These are phyloP conservation scores for Pulveroboletus ravenelii DNA, from an alignment of 768 basidiomycete genomes.

Conservation along the genomic window DNA sequence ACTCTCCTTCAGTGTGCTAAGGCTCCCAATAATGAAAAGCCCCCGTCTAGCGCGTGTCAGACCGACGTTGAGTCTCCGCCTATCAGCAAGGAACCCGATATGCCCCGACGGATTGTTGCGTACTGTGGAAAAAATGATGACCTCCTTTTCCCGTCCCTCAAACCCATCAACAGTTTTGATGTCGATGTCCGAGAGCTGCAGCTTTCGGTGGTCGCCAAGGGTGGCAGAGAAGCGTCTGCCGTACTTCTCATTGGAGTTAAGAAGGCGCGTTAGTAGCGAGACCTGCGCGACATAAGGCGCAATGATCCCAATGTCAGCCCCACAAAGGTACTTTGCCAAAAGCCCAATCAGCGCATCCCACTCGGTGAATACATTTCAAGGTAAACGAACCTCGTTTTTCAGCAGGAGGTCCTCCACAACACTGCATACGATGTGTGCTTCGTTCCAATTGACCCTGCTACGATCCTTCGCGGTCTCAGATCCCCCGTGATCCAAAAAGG, in stretches of 20 bases:
- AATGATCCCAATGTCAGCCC: conserved; percentile 85
- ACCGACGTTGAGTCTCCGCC: conserved; percentile 83
- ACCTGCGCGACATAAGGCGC: conserved; percentile 91
- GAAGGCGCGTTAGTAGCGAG: conserved; percentile 60
- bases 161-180: conserved; percentile 94
- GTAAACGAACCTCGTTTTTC: conserved; percentile 60
- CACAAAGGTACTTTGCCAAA: conserved; percentile 47
- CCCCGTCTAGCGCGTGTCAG: conserved; percentile 84
- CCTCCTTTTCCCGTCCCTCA: conserved; percentile 89
- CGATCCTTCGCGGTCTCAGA: conserved; percentile 62
- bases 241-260: conserved; percentile 53
- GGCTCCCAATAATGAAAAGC: conserved; percentile 75
- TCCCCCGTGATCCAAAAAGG: conserved; percentile 78
- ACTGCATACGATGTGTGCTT: conserved; percentile 72
- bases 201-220: conserved; percentile 61
- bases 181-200: conserved; percentile 67
- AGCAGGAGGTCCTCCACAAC: conserved; percentile 79
- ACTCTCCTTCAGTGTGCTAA: conserved; percentile 56
- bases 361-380: not conserved
- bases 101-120: conserved; percentile 71
- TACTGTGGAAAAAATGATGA: conserved; percentile 89
- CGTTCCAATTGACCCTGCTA: conserved; percentile 73
- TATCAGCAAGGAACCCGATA: conserved; percentile 88
- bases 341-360: conserved; percentile 7
- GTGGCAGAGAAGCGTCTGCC: conserved; percentile 49